Conservation (phyloP, 2,329 filamentous ascomycete genomes). For the Aureobasidium sp. region DNA sequence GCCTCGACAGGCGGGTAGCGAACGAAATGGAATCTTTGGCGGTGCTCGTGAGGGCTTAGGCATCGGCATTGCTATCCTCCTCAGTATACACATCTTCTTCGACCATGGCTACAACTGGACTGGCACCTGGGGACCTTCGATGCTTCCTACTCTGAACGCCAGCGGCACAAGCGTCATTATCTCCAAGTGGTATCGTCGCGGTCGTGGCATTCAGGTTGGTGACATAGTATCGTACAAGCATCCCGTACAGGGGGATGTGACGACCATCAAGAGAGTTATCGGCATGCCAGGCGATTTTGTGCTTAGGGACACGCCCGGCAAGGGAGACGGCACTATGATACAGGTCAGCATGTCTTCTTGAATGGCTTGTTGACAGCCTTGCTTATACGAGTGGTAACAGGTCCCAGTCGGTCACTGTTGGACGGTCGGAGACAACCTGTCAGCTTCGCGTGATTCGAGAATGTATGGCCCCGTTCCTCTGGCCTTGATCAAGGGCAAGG, state of each 20-base stretch:
- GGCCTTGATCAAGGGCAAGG: constrained; percentile 75
- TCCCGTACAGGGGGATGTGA: constrained; percentile 49
- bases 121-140: constrained; percentile 65
- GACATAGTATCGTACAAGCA: constrained; percentile 76
- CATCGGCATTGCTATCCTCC: constrained; percentile 11
- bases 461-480: constrained; percentile 80
- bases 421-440: constrained; percentile 80
- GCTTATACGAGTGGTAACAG: constrained; percentile 38
- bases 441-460: constrained; percentile 77
- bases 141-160: constrained; percentile 76
- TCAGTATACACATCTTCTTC: constrained; percentile 29
- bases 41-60: neutral
- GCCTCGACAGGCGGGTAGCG: neutral
- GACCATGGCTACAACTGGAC: constrained; percentile 55
- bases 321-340: constrained; percentile 47
- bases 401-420: constrained; percentile 90
- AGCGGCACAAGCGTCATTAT: constrained; percentile 63
- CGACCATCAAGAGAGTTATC: constrained; percentile 68
- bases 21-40: neutral
- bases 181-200: constrained; percentile 60
- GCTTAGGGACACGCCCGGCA: constrained; percentile 53
- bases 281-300: constrained; percentile 61
- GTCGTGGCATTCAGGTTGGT: constrained; percentile 63
- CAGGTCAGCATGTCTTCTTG: constrained; percentile 44
- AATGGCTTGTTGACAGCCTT: neutral